Percentiles rank a stretch among this genome's conserved stretches.
phyloP scores from a whole-genome alignment of 2,329 filamentous ascomycete genomes.

The Myriosclerotinia curreyana region DNA sequence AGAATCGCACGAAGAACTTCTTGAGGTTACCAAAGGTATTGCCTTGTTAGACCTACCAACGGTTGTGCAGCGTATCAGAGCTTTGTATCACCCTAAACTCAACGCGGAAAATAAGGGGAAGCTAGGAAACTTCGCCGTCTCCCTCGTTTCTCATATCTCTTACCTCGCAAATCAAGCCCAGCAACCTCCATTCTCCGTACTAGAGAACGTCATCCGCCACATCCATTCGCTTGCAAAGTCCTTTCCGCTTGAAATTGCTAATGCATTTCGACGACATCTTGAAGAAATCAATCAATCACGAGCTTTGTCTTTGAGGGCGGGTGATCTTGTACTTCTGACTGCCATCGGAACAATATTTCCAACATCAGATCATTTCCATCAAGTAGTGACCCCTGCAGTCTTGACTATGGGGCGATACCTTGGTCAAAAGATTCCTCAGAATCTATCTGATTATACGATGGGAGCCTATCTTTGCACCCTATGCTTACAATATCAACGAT shows the following conservation, averaged over 20 bases:
- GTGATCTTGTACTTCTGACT: conserved; percentile 79
- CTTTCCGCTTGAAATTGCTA: conserved; percentile 74
- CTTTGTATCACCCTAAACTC: conserved; percentile 87
- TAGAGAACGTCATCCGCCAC: conserved; percentile 83
- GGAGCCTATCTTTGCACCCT: conserved; percentile 80
- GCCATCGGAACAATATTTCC: conserved; percentile 84
- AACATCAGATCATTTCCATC: conserved; percentile 95
- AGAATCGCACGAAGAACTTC: conserved; percentile 69
- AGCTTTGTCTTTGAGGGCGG: conserved; percentile 54
- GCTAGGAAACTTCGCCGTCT: conserved; percentile 63
- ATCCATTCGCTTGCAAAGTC: conserved; percentile 88
- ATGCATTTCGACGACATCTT: conserved; percentile 73
- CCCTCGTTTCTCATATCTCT: conserved; percentile 61
- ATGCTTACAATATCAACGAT: conserved; percentile 74
- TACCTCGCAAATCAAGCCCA: conserved; percentile 45
- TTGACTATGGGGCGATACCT: conserved; percentile 82
- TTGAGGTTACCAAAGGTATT: conserved; percentile 61
- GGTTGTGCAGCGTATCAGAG: conserved; percentile 84
- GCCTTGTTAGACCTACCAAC: conserved; percentile 65
- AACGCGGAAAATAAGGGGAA: conserved; percentile 81
- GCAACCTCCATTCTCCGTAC: conserved; percentile 59
- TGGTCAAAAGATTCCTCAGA: conserved; percentile 68
- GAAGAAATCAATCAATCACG: conserved; percentile 50
- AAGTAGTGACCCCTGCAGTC: conserved; percentile 86
- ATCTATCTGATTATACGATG: conserved; percentile 62